A percentile compares a stretch with the other conserved stretches of the same genome.
These are phyloP conservation scores for Spinellus fusiger DNA, from an alignment of 192 early-diverging fungal genomes.

Conservation along the genomic window DNA sequence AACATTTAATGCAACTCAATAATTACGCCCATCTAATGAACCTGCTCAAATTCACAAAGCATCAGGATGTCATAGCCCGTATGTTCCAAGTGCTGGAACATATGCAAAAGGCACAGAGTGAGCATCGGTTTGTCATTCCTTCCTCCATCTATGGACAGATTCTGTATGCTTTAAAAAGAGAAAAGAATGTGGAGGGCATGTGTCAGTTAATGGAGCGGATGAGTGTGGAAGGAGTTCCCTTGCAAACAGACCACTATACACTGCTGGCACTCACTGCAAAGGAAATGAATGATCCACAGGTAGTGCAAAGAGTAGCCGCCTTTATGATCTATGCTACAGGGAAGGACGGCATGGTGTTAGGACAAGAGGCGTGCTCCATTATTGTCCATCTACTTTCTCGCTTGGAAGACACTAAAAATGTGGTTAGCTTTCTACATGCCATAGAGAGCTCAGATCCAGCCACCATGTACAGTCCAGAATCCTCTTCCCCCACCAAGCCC, in stretches of 20 bases:
- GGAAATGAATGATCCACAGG: neutral
- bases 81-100: slow-evolving; percentile 12
- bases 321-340: slow-evolving; percentile 1
- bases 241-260: slow-evolving; percentile 1
- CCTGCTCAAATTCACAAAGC: slow-evolving; percentile 7
- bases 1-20: slow-evolving; percentile 5
- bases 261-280: slow-evolving; percentile 11
- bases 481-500: neutral
- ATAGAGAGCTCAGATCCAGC: slow-evolving; percentile 1
- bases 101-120: slow-evolving; percentile 5
- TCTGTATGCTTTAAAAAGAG: slow-evolving; percentile 10
- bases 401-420: neutral
- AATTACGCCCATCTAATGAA: slow-evolving; percentile 25
- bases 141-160: slow-evolving; percentile 7
- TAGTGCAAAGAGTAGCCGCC: neutral
- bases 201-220: neutral
- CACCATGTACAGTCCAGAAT: neutral
- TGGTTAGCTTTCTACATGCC: slow-evolving; percentile 1
- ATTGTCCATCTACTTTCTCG: slow-evolving; percentile 7
- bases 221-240: neutral
- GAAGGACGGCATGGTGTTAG: neutral
- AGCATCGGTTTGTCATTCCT: neutral
- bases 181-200: neutral
- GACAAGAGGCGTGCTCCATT: slow-evolving; percentile 7
- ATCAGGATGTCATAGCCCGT: neutral